Base-by-base conservation (phyloP, 1,284 basidiomycete species). In the Trichosporon faecale region DNA sequence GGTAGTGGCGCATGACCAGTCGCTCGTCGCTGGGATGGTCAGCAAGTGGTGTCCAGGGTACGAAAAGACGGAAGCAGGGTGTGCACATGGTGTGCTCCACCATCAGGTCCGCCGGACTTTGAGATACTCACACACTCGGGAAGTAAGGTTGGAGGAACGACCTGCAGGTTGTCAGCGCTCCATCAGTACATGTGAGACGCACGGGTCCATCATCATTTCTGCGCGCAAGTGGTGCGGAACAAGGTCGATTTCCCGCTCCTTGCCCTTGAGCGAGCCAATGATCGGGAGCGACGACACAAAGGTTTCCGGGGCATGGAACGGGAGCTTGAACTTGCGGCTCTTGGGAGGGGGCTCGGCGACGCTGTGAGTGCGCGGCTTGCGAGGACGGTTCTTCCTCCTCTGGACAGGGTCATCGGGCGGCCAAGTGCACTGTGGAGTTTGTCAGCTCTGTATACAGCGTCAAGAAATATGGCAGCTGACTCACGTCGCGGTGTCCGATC, bases 1-100 rank as follows among this genome's bases (percentile, higher is more conserved):
- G 74, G 68, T 82, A 82, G 65, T 82, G 81, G n/a, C 78, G 79
- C 49, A 82, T 79, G 25, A 82, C 76, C 23, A 82, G 65, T 9
- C 78, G 75, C 44, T 82, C 81, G 64, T 80, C 78, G 14, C 80
- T 80, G 64, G 1, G n/a, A 31, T 9, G 27, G 64, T 71, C 60
- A 65, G 67, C 40, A 29, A 16, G 49, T 33, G 67, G 67, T 33
- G 57, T 66, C 64, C 23, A 63, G 65, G 31, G 61, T 11, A n/a
- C 40, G 40, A 44, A 44, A 44, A 44, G 61, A 21, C 21, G 31
- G 31, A 35, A 18, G 35, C 55, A 40, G 35, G n/a, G 31, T 25
- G 60, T 14, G 16, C 31, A 40, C 57, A 61, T 31, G 57, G 63
- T 52, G 49, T 52, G 49, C 49, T 52, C 49, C 49, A 37, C 63